A percentile compares a stretch with the other conserved stretches of the same genome.
These are phyloP conservation scores for Intubia oerlemansii DNA, from an alignment of 2,329 filamentous ascomycete genomes.

Conservation along the genomic window DNA sequence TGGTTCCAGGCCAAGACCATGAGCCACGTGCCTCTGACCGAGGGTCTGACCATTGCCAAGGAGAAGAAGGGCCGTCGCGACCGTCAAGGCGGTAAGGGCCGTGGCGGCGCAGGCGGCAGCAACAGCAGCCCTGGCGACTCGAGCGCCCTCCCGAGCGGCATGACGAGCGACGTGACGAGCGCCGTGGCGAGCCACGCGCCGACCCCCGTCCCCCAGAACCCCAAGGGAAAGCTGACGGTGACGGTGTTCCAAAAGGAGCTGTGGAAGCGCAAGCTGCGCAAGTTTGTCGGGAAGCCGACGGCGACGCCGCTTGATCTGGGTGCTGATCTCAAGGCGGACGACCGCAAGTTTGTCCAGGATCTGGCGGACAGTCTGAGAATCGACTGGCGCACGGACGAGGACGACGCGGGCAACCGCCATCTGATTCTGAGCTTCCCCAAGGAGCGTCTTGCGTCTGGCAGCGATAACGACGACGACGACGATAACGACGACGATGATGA, in stretches of 20 bases:
- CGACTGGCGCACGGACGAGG: constrained; percentile 34
- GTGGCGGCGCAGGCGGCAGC: neutral
- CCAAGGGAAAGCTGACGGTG: constrained; percentile 45
- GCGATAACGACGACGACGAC: constrained; percentile 14
- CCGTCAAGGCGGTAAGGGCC: constrained; percentile 1
- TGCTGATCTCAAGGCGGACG: constrained; percentile 50
- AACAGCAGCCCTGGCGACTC: neutral
- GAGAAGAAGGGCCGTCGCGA: constrained; percentile 4
- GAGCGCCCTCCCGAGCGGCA: neutral
- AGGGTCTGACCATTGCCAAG: constrained; percentile 17
- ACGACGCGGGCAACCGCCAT: constrained; percentile 31
- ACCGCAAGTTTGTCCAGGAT: constrained; percentile 85
- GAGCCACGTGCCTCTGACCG: constrained; percentile 30
- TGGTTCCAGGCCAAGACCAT: constrained; percentile 82
- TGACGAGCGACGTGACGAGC: neutral
- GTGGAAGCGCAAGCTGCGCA: constrained; percentile 61
- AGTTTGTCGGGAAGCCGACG: constrained; percentile 53
- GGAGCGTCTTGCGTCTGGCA: constrained; percentile 4
- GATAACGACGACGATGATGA: constrained; percentile 51
- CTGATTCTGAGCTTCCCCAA: constrained; percentile 25
- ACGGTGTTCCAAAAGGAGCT: constrained; percentile 63
- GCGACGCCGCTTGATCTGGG: constrained; percentile 51
- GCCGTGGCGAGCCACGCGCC: neutral
- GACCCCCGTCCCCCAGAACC: constrained; percentile 15
- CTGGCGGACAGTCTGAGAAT: constrained; percentile 44